phyloP scores from a whole-genome alignment of 768 basidiomycete genomes.

The Podaxis sp. region DNA sequence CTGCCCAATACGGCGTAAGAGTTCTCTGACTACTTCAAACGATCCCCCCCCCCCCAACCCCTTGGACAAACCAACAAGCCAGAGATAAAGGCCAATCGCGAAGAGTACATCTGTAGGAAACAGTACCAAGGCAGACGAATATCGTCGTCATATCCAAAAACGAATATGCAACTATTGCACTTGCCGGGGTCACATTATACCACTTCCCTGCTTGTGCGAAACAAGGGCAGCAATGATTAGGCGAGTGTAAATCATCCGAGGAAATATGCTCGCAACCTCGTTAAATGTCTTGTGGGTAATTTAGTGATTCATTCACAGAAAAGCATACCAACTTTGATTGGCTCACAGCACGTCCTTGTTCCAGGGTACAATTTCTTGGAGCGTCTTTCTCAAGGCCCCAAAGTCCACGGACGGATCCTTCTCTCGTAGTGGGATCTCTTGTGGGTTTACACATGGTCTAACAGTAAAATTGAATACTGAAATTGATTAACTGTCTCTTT shows the following conservation, averaged over 20 bases:
- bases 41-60: no score
- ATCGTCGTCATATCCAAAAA: not conserved
- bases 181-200: no score
- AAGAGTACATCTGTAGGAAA: conserved; percentile 43
- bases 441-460: conserved; percentile 29
- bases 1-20: conserved; percentile 52
- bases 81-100: conserved; percentile 43
- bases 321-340: not conserved
- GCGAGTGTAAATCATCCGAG: conserved; percentile 38
- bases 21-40: conserved; percentile 45
- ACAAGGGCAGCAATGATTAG: conserved; percentile 38
- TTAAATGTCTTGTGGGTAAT: conserved; percentile 26
- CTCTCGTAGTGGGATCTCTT: conserved; percentile 82
- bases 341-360: conserved; percentile 44
- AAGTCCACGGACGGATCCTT: conserved; percentile 58
- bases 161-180: no score
- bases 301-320: not conserved
- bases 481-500: conserved; percentile 19
- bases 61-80: conserved; percentile 35
- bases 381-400: conserved; percentile 56
- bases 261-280: conserved; percentile 31
- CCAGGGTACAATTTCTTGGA: conserved; percentile 50
- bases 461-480: conserved; percentile 24
- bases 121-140: conserved; percentile 28
- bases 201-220: conserved; percentile 21